Conservation (phyloP, 257 asterid genomes). For the Scutellaria baicalensis region DNA sequence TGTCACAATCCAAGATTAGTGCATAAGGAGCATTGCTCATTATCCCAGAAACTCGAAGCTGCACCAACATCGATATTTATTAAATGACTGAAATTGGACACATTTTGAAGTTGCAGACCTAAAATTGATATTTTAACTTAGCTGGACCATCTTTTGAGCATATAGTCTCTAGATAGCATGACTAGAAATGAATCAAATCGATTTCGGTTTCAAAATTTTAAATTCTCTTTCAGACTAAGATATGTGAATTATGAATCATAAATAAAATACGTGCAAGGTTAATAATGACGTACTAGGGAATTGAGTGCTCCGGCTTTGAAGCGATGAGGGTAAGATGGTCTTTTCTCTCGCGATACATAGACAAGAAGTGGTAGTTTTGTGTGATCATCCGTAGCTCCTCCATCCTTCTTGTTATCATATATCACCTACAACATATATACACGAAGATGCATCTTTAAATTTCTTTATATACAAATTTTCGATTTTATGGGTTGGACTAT, state of each 20-base stretch:
- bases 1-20: slow-evolving; percentile 56
- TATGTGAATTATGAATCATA: no score
- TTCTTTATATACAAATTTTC: not conserved
- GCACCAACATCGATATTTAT: not conserved
- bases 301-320: slow-evolving; percentile 70
- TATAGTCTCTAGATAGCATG: no score
- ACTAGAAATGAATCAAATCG: no score
- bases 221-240: no score
- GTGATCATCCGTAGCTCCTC: slow-evolving; percentile 8
- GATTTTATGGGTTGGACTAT: not conserved
- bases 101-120: no score
- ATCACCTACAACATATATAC: slow-evolving; percentile 38
- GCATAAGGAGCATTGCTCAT: slow-evolving; percentile 75
- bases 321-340: slow-evolving; percentile 56
- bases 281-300: slow-evolving; percentile 29
- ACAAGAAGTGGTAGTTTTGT: slow-evolving; percentile 47
- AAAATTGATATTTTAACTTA: no score
- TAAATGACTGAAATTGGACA: no score
- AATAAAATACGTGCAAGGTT: not conserved
- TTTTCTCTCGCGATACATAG: slow-evolving; percentile 55
- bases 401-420: slow-evolving; percentile 32
- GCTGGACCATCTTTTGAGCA: no score
- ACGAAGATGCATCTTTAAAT: not conserved
- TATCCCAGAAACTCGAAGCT: slow-evolving; percentile 68
- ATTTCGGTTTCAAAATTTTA: no score